These are phyloP conservation scores for Aspergillus coremiiformis DNA, from an alignment of 495 filamentous ascomycete genomes.

Conservation along the genomic window DNA sequence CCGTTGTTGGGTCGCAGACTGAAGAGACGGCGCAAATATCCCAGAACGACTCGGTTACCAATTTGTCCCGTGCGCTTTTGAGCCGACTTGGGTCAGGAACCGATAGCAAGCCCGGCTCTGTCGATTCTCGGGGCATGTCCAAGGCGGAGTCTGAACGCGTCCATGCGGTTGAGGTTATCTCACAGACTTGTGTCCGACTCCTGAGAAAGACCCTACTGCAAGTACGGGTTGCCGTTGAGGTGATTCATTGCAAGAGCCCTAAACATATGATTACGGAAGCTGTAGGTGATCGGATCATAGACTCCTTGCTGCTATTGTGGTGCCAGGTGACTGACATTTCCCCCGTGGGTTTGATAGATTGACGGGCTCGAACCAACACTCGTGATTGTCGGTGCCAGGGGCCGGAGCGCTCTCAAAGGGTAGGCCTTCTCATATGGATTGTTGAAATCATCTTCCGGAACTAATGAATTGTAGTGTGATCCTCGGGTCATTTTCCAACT, in stretches of 20 bases:
- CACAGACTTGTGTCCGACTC: slow-evolving; percentile 69
- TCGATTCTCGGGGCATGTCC: slow-evolving; percentile 38
- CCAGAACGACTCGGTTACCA: slow-evolving; percentile 17
- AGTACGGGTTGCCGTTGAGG: slow-evolving; percentile 85
- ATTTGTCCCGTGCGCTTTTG: slow-evolving; percentile 28
- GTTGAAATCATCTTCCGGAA: neutral
- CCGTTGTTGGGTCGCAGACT: slow-evolving; percentile 47
- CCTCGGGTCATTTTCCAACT: slow-evolving; percentile 92
- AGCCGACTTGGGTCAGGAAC: slow-evolving; percentile 30
- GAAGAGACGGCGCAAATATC: slow-evolving; percentile 31
- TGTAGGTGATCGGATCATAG: slow-evolving; percentile 28
- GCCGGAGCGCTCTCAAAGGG: slow-evolving; percentile 88
- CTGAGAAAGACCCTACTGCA: slow-evolving; percentile 86
- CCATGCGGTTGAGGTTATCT: slow-evolving; percentile 67
- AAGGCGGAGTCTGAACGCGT: slow-evolving; percentile 70
- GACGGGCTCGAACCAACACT: slow-evolving; percentile 87
- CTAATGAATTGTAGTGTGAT: slow-evolving; percentile 55
- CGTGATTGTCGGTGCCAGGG: slow-evolving; percentile 84
- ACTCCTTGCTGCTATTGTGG: neutral
- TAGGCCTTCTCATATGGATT: slow-evolving; percentile 35
- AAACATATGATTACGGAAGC: slow-evolving; percentile 80
- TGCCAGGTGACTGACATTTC: slow-evolving; percentile 13
- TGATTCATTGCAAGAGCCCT: slow-evolving; percentile 96
- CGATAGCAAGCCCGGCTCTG: slow-evolving; percentile 37
- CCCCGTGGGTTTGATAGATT: slow-evolving; percentile 47